phyloP scores from a whole-genome alignment of 139 green algal genomes.

The Ettlia oleoabundans region DNA sequence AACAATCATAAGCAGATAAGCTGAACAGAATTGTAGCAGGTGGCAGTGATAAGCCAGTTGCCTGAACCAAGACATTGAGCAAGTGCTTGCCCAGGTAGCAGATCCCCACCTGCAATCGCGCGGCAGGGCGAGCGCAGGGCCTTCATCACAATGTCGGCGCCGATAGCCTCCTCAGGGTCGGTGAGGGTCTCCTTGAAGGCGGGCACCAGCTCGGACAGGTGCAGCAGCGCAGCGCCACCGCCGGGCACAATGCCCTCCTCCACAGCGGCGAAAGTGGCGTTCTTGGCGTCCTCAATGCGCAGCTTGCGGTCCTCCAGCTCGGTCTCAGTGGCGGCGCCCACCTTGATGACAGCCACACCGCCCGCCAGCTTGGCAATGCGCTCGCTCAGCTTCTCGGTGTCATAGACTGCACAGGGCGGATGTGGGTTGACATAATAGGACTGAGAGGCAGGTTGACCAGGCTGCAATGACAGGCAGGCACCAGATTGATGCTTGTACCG shows the following conservation, averaged over 20 bases:
- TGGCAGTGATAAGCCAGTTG: no score
- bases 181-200: slow-evolving; percentile 85
- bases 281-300: slow-evolving; percentile 99
- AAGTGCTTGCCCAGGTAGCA: no score
- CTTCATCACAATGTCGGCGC: slow-evolving; percentile 96
- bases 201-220: slow-evolving; percentile 86
- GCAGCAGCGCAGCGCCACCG: slow-evolving; percentile 93
- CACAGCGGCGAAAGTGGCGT: slow-evolving; percentile 98
- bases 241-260: slow-evolving; percentile 94
- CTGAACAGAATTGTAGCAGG: no score
- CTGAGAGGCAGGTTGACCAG: neutral
- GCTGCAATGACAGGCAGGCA: neutral
- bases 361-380: slow-evolving; percentile 98
- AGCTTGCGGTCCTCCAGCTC: slow-evolving; percentile 99
- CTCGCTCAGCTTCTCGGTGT: slow-evolving; percentile 99
- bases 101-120: slow-evolving; percentile 67
- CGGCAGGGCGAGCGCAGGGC: slow-evolving; percentile 65
- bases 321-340: slow-evolving; percentile 95
- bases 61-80: no score
- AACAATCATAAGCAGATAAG: neutral
- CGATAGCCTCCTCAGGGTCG: slow-evolving; percentile 90
- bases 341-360: slow-evolving; percentile 98
- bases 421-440: neutral
- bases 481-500: neutral
- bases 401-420: slow-evolving; percentile 75